Base-by-base conservation (phyloP, 305 asterid genomes). In the Ilex paraguariensis region DNA sequence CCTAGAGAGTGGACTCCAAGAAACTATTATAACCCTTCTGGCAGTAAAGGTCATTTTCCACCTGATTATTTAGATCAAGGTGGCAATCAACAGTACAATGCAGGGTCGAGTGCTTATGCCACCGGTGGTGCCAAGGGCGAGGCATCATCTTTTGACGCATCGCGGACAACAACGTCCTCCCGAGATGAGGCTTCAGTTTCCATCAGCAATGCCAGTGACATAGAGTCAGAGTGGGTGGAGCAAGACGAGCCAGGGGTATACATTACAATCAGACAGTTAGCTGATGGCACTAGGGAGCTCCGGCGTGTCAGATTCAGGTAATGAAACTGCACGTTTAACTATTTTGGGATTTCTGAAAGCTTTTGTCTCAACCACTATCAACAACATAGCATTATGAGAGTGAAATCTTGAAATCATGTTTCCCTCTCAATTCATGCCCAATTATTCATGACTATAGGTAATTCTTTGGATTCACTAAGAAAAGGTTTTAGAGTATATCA, bases 281-380 rank as follows among this genome's bases (percentile, higher is more conserved):
- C 76, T 48, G 97, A 88, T 72, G 98, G 99, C 40, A 86, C 96
- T 7, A 77, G 97, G 66, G 99, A 91, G 84, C 93, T 94, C 32
- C 85, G 99, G 3, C 95, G 99, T 21, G 97, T 94, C 64, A 79
- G 99, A 76, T 94, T 94, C 89, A 86, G 99, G 99, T 94, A 82
- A 51, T 16, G 21, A 10, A 62, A 13, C 31, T 6, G 9, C 36
- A 44, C 5, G 15, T 33, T 39, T 56, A 28, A 45, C 57, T 40
- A 13, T 36, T 16, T 31, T 4, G 42, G 42, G 59, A 56, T 48
- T 59, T 21, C 28, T 21, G 7, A 45, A 36, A 36, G 9, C 8
- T 39, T 31, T 16, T 4, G 10, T 12, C 32, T 5, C 55, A 8
- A 36, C 9, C 42, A 36, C 9, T 36, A 36, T 36, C 42, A 36